Base-by-base conservation (phyloP, 176 grass and related monocot species). In the Phoenix roebelenii region DNA sequence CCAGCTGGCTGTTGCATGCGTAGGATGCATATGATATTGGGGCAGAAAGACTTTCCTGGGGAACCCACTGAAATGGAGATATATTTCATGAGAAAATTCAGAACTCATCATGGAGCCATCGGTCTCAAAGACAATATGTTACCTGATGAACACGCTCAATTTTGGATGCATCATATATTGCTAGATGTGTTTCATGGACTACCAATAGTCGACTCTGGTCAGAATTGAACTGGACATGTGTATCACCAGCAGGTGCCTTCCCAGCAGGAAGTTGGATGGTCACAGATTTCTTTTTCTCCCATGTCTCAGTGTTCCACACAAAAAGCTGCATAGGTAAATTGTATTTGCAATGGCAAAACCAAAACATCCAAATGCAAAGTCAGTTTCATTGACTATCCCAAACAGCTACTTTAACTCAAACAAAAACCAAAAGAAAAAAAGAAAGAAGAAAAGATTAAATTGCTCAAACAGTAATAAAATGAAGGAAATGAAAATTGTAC, bases 131-230 rank as follows among this genome's bases (percentile, higher is more conserved):
- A 6, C 28, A 15, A 66, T 60, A 28, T 25, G 15, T 50, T 82
- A 97, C 92, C 92, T 90, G 87, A 85, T 79, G 65, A 61, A 88
- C 69, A 65, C 80, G 85, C 69, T 90, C 92, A 81, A 87, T 77
- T 80, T 88, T 97, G 51, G 84, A 73, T 30, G 92, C 51, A 52
- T 88, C 92, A 80, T 91, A 97, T 77, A 97, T 88, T 68, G 92
- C 83, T 65, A 97, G 64, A 39, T 91, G 92, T 25, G 92, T 97
- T 52, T 97, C 87, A 70, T 97, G 92, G 56, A 91, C 92, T 23
- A 97, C 87, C 65, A 97, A 77, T 55, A 97, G 85, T 68, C 84
- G 75, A 74, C 75, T 80, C 74, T 90, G 87, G 30, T 88, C 83
- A 73, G 80, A 88, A 67, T 77, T 97, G 76, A 97, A 97, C 72